Percentiles rank a stretch among this genome's conserved stretches.
Conservation (phyloP, 2,329 filamentous ascomycete species). For the Chaetomium olivaceum region DNA sequence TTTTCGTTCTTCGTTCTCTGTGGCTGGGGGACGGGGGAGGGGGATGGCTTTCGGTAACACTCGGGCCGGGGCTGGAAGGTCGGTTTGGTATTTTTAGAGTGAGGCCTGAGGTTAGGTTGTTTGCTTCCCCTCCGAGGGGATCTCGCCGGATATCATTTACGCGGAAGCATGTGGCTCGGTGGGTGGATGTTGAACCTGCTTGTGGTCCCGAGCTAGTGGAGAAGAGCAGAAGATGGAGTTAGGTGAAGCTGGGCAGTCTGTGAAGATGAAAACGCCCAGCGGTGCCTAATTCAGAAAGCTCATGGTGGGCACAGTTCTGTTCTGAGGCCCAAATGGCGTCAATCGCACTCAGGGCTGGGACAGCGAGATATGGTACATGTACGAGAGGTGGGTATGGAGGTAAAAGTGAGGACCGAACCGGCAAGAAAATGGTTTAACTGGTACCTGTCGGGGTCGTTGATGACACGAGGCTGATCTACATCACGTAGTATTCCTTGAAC, state of each 20-base stretch:
- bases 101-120: background rate
- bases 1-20: background rate
- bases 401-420: slow-evolving; percentile 1
- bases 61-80: background rate
- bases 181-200: background rate
- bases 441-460: background rate
- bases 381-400: background rate
- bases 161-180: background rate
- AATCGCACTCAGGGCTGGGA: background rate
- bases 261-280: background rate
- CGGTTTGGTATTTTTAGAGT: background rate
- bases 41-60: background rate
- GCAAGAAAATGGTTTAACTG: background rate
- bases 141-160: background rate
- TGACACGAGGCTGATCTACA: background rate
- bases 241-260: background rate
- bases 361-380: background rate
- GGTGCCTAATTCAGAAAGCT: background rate
- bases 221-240: background rate
- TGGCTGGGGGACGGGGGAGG: background rate
- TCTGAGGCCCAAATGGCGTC: background rate
- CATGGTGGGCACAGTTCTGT: background rate
- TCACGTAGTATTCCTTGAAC: background rate
- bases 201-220: background rate
- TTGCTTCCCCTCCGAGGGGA: background rate